Base-by-base conservation (phyloP, 352 stramenopile genomes). In the Phytophthora fragariae region DNA sequence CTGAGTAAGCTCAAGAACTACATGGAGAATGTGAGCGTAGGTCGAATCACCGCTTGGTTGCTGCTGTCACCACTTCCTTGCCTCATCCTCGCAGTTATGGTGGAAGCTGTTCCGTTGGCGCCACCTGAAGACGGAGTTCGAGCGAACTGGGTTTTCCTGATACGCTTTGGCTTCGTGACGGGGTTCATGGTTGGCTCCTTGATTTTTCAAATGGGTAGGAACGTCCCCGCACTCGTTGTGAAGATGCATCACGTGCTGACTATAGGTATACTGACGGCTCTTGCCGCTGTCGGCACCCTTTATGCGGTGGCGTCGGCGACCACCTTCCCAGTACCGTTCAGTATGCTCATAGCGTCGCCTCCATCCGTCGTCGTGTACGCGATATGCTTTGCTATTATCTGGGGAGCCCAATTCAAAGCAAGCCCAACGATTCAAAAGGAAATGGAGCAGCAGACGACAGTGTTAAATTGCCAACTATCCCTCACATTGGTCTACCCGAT, bases 401-500 rank as follows among this genome's bases (percentile, higher is more conserved):
- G 63, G 63, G 69, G 57, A 2, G 50, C 31, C 27, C 50, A 67
- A 35, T 76, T 67, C 24, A 62, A 67, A 54, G 29, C 56, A 15
- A 17, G 67, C 24, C 57, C 56, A 35, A 27, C 24, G n/a, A 59
- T 76, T 21, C 52, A 68, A 56, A 56, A 53, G 12, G 50, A 68
- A 5, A 62, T 73, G 31, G 31, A 73, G 11, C 62, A 68, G 31
- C 50, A 72, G 50, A 63, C 59, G 4, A 57, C 57, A 6, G 61
- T 75, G 35, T 41, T 71, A 6, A 70, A 75, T 31, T 75, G 68
- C 62, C 55, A 75, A 31, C 8, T 73, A 8, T 56, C 50, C 7
- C 50, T 77, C 14, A 76, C 59, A 3, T 31, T 78, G 17, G 37
- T 77, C 7, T 84, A 84, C 37, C 70, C 74, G 9, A 31, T 80